phyloP scores from a whole-genome alignment of 2,329 filamentous ascomycete species.

The Tolypocladium album region DNA sequence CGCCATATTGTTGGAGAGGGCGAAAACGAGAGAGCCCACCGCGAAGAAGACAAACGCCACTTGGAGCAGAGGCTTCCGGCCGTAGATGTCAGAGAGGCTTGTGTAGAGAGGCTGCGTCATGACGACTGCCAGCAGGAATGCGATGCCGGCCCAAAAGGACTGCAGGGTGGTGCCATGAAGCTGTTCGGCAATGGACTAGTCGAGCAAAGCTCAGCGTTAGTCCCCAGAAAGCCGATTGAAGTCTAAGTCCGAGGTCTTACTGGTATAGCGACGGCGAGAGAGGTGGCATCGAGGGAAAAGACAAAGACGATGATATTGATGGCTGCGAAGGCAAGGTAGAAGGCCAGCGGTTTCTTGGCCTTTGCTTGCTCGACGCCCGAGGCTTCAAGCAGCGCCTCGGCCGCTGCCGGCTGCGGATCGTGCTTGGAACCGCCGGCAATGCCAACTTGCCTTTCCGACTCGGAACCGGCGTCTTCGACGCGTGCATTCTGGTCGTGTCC shows the following conservation, averaged over 20 bases:
- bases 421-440: not conserved
- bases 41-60: not conserved
- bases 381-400: not conserved
- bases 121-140: not conserved
- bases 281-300: not conserved
- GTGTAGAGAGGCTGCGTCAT: not conserved
- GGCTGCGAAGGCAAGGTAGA: not conserved
- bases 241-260: not conserved
- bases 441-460: not conserved
- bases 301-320: not conserved
- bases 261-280: not conserved
- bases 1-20: not conserved
- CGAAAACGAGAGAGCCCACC: not conserved
- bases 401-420: not conserved
- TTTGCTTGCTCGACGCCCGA: not conserved
- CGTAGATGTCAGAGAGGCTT: not conserved
- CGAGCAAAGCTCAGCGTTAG: not conserved
- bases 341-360: not conserved
- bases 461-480: not conserved
- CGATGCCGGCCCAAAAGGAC: not conserved
- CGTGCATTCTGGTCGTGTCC: not conserved
- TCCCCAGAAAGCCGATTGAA: not conserved
- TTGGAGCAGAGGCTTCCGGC: not conserved
- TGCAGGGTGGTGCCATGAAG: not conserved
- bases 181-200: not conserved